phyloP scores from a whole-genome alignment of 1,139 yeast genomes.

The Candida albicans region DNA sequence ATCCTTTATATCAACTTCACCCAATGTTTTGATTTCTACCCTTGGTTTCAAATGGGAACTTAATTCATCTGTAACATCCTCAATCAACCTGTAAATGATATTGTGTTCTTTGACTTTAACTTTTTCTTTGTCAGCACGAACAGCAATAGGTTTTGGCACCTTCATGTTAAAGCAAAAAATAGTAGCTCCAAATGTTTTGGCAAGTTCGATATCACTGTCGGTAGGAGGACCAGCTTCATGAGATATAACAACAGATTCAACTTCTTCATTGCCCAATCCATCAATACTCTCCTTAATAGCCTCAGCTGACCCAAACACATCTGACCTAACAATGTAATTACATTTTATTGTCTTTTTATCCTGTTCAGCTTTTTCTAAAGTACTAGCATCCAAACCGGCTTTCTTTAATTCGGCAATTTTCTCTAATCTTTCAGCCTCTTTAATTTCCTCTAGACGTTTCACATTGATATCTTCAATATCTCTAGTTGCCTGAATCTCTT shows the following conservation, averaged over 20 bases:
- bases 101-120: slow-evolving; percentile 69
- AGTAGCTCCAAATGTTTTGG: slow-evolving; percentile 70
- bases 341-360: slow-evolving; percentile 32
- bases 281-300: slow-evolving; percentile 71
- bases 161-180: slow-evolving; percentile 79
- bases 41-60: slow-evolving; percentile 64
- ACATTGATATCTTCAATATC: slow-evolving; percentile 74
- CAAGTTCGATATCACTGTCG: slow-evolving; percentile 80
- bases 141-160: slow-evolving; percentile 62
- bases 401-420: slow-evolving; percentile 54
- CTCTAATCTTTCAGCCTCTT: slow-evolving; percentile 50
- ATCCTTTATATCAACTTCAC: slow-evolving; percentile 70
- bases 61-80: slow-evolving; percentile 71
- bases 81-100: slow-evolving; percentile 85
- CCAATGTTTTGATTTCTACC: slow-evolving; percentile 63
- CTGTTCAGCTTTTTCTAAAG: slow-evolving; percentile 20
- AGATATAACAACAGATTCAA: slow-evolving; percentile 63
- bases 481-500: slow-evolving; percentile 59
- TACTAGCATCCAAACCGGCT: slow-evolving; percentile 54
- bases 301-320: slow-evolving; percentile 74
- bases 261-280: slow-evolving; percentile 84
- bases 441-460: slow-evolving; percentile 46
- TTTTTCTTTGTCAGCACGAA: slow-evolving; percentile 58
- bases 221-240: slow-evolving; percentile 85
- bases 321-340: slow-evolving; percentile 79